phyloP scores from a whole-genome alignment of 768 basidiomycete species.

The Mycena albidolilacea region DNA sequence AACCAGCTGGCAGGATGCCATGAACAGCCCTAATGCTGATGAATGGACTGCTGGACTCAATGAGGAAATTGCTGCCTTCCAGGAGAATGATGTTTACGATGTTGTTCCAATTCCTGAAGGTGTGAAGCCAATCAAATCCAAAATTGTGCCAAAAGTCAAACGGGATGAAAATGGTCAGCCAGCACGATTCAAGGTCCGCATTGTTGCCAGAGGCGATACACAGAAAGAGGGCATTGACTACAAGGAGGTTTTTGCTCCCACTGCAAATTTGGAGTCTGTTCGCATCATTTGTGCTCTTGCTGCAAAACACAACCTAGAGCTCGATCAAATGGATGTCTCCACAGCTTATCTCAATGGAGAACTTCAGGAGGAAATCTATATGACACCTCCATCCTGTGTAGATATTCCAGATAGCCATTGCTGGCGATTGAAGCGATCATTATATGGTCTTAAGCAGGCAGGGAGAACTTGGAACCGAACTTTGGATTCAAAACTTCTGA shows the following conservation, averaged over 20 bases:
- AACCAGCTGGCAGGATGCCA: no score
- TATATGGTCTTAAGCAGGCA: conserved; percentile 17
- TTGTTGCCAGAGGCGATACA: not conserved
- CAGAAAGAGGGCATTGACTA: conserved; percentile 8
- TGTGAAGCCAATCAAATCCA: not conserved
- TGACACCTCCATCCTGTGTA: no score
- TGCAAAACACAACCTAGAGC: not conserved
- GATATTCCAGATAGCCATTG: no score
- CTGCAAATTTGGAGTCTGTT: conserved; percentile 10
- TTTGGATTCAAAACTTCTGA: no score
- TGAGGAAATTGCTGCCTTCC: conserved; percentile 9
- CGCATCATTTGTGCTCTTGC: no score
- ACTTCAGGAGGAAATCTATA: not conserved
- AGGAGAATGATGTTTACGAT: conserved; percentile 19
- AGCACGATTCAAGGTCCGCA: no score
- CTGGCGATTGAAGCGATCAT: not conserved
- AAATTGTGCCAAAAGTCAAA: no score
- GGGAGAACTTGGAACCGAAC: not conserved
- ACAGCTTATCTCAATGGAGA: conserved; percentile 15
- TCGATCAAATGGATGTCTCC: conserved; percentile 15
- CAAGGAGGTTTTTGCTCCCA: conserved; percentile 17
- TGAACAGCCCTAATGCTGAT: not conserved
- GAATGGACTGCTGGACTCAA: not conserved
- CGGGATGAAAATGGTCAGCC: no score
- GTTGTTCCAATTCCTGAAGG: conserved; percentile 17